Evolutionary conservation across 108 stramenopile species (phyloP), one percentile per base, ranked within the genome.

Genomic region (Skeletonema menzelii): DNA sequence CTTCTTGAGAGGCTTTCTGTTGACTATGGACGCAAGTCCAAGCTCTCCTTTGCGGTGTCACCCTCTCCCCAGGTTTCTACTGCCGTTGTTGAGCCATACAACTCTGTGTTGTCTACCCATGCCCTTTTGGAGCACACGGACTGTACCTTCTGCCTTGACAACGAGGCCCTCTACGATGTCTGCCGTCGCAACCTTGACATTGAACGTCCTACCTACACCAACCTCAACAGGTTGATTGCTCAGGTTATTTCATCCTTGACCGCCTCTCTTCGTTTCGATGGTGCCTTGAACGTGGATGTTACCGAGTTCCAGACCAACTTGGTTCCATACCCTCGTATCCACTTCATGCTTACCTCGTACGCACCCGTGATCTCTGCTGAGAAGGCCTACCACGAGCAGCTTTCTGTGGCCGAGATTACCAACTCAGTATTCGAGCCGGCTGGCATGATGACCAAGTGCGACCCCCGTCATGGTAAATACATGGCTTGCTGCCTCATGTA

Each of bases 401-500:
- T 97, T 24, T 92, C 95, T 22, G 97, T 97, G 20, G 91, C 93
- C 14, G 97, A 97, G 77, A 95, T 97, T 69, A 97, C 97, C 79
- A 95, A 88, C 89, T 87, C 93, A 13, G 97, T 96, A 44, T 96
- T 97, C 69, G 97, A 97, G 84, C 97, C 95, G 19, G 77, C 85
- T 37, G 85, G 84, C 83, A 94, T 96, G 91, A 94, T 97, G 93
- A 95, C 95, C 87, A 97, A 96, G 91, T 97, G 97, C 64, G 95
- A 97, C 69, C 97, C 97, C 62, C 91, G 92, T 69, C 95, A 99
- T 84, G 98, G 98, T 79, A 99, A 99, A 87, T 99, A 97, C 96
- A 99, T 99, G 98, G 97, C 98, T 30, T 97, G 98, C 85, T 98
- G 97, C 75, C 78, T 97, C 79, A 95, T 97, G 93, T 96, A 94